Evolutionary conservation across 2,329 filamentous ascomycete species (phyloP).

Genomic region (Fusarium oxysporum): DNA sequence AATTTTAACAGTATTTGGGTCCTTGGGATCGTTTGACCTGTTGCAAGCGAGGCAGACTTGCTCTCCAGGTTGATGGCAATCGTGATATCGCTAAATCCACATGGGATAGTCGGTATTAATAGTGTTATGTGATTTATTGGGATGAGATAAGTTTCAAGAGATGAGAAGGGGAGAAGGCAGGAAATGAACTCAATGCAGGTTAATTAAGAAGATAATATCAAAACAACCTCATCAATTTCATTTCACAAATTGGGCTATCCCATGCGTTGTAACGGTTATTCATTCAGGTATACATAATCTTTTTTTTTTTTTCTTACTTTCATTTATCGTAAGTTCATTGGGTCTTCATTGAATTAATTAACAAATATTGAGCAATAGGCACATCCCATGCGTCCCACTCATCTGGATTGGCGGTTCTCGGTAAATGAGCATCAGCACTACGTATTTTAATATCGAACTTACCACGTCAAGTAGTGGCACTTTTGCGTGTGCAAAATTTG

Average conservation of each 20-base stretch:
- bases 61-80: conserved; percentile 11
- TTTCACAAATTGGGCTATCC: neutral
- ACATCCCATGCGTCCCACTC: conserved; percentile 9
- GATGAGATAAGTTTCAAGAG: neutral
- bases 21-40: conserved; percentile 18
- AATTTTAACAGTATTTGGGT: conserved; percentile 37
- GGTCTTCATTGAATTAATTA: neutral
- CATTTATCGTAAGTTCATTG: neutral
- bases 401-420: conserved; percentile 23
- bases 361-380: neutral
- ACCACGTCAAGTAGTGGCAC: conserved; percentile 18
- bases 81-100: conserved; percentile 23
- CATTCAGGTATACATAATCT: neutral
- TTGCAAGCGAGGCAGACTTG: conserved; percentile 16
- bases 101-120: neutral
- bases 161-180: neutral
- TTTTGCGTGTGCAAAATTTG: conserved; percentile 8
- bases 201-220: neutral
- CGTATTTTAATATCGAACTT: conserved; percentile 2
- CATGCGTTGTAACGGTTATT: neutral
- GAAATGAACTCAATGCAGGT: neutral
- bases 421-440: conserved; percentile 36
- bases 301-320: neutral
- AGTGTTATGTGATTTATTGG: neutral
- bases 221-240: neutral